phyloP scores from a whole-genome alignment of 2,329 filamentous ascomycete genomes.

The Colletotrichum costaricense region DNA sequence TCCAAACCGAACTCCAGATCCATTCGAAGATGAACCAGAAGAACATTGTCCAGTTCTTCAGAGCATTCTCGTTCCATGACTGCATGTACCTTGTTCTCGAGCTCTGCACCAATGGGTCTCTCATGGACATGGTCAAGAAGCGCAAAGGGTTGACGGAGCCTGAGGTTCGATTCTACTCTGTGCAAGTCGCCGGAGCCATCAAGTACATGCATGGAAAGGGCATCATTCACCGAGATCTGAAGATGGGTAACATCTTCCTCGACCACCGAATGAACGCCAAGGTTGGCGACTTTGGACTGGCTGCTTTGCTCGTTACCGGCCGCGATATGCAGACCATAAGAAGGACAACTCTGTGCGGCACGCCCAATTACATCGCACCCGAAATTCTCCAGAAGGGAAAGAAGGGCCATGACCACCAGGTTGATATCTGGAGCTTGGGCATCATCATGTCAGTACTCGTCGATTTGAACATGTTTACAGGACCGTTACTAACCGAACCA shows the following conservation, averaged over 20 bases:
- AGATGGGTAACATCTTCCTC: slow-evolving; percentile 98
- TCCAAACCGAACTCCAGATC: slow-evolving; percentile 90
- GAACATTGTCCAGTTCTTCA: slow-evolving; percentile 95
- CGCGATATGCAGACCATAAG: slow-evolving; percentile 87
- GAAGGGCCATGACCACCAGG: slow-evolving; percentile 96
- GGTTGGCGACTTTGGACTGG: slow-evolving; percentile 96
- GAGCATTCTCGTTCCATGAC: slow-evolving; percentile 89
- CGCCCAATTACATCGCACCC: slow-evolving; percentile 97
- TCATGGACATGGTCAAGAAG: slow-evolving; percentile 98
- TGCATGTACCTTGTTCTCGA: slow-evolving; percentile 96
- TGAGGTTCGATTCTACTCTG: slow-evolving; percentile 91
- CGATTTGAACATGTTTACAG: too few species aligned
- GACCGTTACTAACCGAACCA: slow-evolving; percentile 49
- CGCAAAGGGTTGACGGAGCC: slow-evolving; percentile 91
- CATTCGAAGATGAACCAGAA: slow-evolving; percentile 98
- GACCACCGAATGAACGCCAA: slow-evolving; percentile 97
- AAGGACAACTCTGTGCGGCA: slow-evolving; percentile 94
- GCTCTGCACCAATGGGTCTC: slow-evolving; percentile 92
- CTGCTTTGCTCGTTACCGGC: slow-evolving; percentile 89
- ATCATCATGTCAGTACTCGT: slow-evolving; percentile 84
- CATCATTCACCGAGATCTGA: slow-evolving; percentile 95
- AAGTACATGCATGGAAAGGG: slow-evolving; percentile 98
- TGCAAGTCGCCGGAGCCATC: slow-evolving; percentile 95
- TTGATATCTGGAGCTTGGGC: slow-evolving; percentile 97
- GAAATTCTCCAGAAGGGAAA: slow-evolving; percentile 95